phyloP scores from a whole-genome alignment of 2,329 filamentous ascomycete species.

The Trichoderma sp. region DNA sequence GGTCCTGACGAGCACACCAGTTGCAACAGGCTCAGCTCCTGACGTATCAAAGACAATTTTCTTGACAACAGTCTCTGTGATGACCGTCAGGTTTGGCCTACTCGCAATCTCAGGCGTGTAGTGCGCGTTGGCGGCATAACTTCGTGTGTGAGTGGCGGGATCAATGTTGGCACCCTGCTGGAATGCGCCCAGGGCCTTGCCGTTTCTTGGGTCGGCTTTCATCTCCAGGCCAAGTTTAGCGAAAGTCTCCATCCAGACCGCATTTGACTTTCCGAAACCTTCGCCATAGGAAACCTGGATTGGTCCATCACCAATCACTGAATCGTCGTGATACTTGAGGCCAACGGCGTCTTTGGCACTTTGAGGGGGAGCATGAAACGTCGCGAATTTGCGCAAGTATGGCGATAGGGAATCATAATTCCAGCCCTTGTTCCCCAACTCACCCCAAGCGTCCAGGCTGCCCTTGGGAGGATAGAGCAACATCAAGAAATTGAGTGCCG shows the following conservation, averaged over 20 bases:
- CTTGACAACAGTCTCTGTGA: constrained; percentile 39
- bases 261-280: constrained; percentile 37
- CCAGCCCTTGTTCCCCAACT: constrained; percentile 35
- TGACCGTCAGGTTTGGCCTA: constrained; percentile 39
- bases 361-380: constrained; percentile 34
- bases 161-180: constrained; percentile 39
- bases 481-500: constrained; percentile 56
- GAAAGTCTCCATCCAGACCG: constrained; percentile 43
- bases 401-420: constrained; percentile 34
- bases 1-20: constrained; percentile 37
- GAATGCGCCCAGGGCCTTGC: constrained; percentile 38
- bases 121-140: constrained; percentile 39
- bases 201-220: constrained; percentile 38
- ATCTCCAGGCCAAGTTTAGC: constrained; percentile 37
- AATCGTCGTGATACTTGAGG: constrained; percentile 39
- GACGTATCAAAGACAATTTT: constrained; percentile 36
- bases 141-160: constrained; percentile 36
- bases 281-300: constrained; percentile 42
- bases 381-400: constrained; percentile 41
- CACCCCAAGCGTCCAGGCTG: constrained; percentile 33
- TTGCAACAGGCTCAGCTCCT: constrained; percentile 33
- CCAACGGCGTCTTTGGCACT: constrained; percentile 34
- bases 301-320: constrained; percentile 38
- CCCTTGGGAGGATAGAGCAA: constrained; percentile 25
- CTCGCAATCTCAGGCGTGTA: constrained; percentile 37